Base-by-base conservation (phyloP, 2,329 filamentous ascomycete species). In the Elsinoe necatrix region DNA sequence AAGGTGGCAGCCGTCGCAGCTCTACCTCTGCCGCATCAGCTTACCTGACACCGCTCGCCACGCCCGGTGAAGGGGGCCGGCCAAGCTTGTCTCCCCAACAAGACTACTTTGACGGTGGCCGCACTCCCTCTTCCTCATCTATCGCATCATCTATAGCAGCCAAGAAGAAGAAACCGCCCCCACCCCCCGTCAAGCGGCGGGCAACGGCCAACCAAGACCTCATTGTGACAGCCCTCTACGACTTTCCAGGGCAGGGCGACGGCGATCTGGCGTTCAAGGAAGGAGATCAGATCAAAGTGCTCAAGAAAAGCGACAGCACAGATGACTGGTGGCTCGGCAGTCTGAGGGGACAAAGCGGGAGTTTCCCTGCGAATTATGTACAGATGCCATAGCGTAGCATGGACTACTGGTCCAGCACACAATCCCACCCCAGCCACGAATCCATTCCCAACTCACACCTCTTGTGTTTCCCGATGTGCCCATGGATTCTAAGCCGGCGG, bases 291-390 rank as follows among this genome's bases (percentile, higher is more conserved):
- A 95, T 95, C 63, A 81, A 78, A 45, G 84, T 95, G 2, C 66
- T 90, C 29, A 87, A 87, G 73, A 89, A 86, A 73, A 93, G 89
- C 1, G 80, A 82, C 5, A 89, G 84, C 60, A 85, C 82, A 20
- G 86, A 93, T 71, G 89, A 93, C 67, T 95, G 89, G 88, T 95
- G 89, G 89, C 81, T 88, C 60, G 89, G 89, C 11, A 87, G 93
- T 69, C 61, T 91, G 12, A 75, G 76, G 39, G 88, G 88, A 0
- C 69, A 75, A 23, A 79, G 77, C 66, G 89, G 89, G 2, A 83
- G 76, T 62, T 95, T 95, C 67, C 89, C 89, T 0, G 89, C 89
- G 5, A 95, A 95, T 70, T 95, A 95, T 71, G 68, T 71, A 54
- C 60, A 65, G 61, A 37, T 69, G 50, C 65, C 55, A 29, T 43